phyloP scores from a whole-genome alignment of 148 eudicot species.

The Rhododendron vialii region DNA sequence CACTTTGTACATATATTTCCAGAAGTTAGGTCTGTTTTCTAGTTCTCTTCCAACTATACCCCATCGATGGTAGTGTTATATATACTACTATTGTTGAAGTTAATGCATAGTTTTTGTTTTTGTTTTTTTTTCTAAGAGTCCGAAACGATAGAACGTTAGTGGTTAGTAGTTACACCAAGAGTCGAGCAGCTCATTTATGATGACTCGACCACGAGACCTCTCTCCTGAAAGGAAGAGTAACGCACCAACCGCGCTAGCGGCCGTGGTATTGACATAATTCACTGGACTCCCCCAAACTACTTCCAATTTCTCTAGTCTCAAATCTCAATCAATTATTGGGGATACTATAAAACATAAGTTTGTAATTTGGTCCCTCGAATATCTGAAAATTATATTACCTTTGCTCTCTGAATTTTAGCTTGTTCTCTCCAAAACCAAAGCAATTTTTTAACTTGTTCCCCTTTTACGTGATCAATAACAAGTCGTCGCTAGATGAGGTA shows the following conservation, averaged over 20 bases:
- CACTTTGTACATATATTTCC: background rate
- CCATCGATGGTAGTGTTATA: no score
- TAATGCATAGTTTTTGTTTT: background rate
- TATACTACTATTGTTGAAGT: background rate
- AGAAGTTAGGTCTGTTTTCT: no score
- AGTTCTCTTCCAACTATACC: no score
- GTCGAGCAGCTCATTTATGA: no score
- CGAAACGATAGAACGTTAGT: no score
- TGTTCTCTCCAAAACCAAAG: background rate
- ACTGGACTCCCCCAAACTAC: background rate
- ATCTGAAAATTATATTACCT: background rate
- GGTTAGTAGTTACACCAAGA: no score
- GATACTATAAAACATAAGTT: background rate
- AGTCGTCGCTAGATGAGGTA: background rate
- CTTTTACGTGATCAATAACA: no score
- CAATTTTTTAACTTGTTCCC: background rate
- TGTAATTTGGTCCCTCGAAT: background rate
- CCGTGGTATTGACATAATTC: background rate
- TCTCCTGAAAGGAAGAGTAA: no score
- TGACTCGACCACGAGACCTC: no score
- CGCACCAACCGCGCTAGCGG: background rate
- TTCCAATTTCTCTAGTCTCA: background rate
- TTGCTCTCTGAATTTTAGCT: background rate
- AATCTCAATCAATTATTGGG: background rate
- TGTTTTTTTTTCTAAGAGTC: no score